phyloP scores from a whole-genome alignment of 305 asterid genomes.

The Stenogyne calaminthoides region DNA sequence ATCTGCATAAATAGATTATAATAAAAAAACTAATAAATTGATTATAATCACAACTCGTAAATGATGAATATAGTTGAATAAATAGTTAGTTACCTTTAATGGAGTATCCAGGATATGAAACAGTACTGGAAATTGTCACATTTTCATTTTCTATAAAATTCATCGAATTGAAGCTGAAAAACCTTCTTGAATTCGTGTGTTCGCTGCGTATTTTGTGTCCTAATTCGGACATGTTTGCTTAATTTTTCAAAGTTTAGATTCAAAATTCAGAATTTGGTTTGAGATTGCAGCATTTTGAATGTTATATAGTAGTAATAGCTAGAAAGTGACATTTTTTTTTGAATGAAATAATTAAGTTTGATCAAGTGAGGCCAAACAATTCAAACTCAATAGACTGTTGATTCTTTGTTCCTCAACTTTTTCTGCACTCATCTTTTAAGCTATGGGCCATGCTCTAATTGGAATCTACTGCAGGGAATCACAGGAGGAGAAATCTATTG shows the following conservation, averaged over 20 bases:
- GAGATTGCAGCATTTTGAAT: neutral
- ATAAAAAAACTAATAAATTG: neutral
- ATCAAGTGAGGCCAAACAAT: constrained; percentile 34
- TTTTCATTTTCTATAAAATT: constrained; percentile 60
- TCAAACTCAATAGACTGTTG: constrained; percentile 36
- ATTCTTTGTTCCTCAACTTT: constrained; percentile 34
- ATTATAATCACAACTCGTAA: neutral
- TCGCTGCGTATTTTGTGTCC: constrained; percentile 53
- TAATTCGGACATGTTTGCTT: constrained; percentile 42
- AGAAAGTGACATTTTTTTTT: neutral
- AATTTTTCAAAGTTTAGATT: neutral
- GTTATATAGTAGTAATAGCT: constrained; percentile 10
- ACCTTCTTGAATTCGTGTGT: constrained; percentile 60
- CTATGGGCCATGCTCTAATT: constrained; percentile 41
- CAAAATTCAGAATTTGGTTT: neutral
- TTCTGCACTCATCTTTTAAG: constrained; percentile 35
- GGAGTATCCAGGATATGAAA: constrained; percentile 84
- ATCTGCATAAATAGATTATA: constrained; percentile 40
- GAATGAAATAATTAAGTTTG: constrained; percentile 27
- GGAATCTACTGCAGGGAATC: constrained; percentile 48
- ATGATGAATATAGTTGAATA: neutral
- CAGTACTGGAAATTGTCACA: constrained; percentile 68
- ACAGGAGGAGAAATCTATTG: constrained; percentile 32
- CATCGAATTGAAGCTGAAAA: constrained; percentile 52
- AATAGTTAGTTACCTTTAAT: constrained; percentile 49